Base-by-base conservation (phyloP, 768 basidiomycete species). In the Agrocybe chaxingu region DNA sequence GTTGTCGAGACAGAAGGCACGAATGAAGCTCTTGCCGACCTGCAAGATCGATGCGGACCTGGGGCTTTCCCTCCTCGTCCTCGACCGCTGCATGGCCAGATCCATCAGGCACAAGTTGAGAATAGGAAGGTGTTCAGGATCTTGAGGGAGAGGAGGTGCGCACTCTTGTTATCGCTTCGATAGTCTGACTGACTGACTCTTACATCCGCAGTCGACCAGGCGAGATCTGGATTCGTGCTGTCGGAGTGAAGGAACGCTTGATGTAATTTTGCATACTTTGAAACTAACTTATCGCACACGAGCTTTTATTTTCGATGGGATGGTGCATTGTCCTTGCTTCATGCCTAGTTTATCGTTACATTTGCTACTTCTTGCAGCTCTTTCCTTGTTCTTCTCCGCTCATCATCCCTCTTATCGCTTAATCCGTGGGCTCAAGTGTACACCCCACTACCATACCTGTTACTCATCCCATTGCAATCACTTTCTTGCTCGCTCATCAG, bases 1-100 rank as follows among this genome's bases (percentile, higher is more conserved):
- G 79, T 93, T 24, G 78, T 94, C 19, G 91, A 94, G 71, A 83
- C 88, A 8, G 89, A 92, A 62, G 90, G 90, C 35, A 93, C 92
- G 38, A 87, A 92, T 62, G 92, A 94, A 60, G 83, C 87, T 8
- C 76, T 92, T 19, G 81, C 78, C 13, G 92, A 92, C 66, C 72
- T 94, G 53, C 86, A 87, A 56, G 77, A 74, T 43, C 78, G 90
- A 3, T 90, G 89, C 66, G 80, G 85, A 1, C 77, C 77, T 7
- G 80, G 81, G 0, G 81, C 74, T 8, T 87, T 87, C 61, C 84
- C 88, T 30, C 81, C 82, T 0, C 70, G 84, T 38, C 76, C 77
- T 7, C 68, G 72, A 41, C 70, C 66, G 0, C 67, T 66, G 57
- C 70, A 62, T 62, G 62, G 68, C 31, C 66, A 65, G 18, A 70